phyloP scores from a whole-genome alignment of 108 stramenopile genomes.

The Mediolabrus comicus region DNA sequence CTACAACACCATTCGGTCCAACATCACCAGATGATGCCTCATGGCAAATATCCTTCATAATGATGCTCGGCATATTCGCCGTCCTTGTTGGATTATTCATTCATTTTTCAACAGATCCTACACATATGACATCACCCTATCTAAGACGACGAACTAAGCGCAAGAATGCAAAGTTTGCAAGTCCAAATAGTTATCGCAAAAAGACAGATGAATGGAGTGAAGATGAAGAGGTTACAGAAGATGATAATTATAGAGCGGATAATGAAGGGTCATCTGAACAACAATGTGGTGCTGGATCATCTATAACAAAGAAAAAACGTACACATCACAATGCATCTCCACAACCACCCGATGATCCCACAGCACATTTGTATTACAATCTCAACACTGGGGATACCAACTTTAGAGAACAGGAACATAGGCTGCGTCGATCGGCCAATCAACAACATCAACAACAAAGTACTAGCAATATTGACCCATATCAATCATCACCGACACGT shows the following conservation, averaged over 20 bases:
- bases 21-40: constrained; percentile 20
- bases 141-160: constrained; percentile 14
- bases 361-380: constrained; percentile 33
- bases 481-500: constrained; percentile 21
- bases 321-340: constrained; percentile 7
- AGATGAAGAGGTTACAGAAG: constrained; percentile 51
- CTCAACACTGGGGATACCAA: constrained; percentile 9
- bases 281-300: neutral
- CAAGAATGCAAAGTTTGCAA: constrained; percentile 11
- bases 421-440: constrained; percentile 26
- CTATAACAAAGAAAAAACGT: constrained; percentile 17
- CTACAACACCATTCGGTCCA: neutral
- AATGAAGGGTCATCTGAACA: constrained; percentile 4
- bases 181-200: constrained; percentile 40
- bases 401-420: constrained; percentile 30
- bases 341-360: constrained; percentile 21
- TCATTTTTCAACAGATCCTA: constrained; percentile 49
- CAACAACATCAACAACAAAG: neutral
- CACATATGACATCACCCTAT: constrained; percentile 12
- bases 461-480: constrained; percentile 6
- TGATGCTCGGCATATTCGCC: constrained; percentile 56
- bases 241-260: constrained; percentile 28
- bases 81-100: constrained; percentile 64
- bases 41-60: constrained; percentile 67
- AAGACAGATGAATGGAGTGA: constrained; percentile 80